phyloP scores from a whole-genome alignment of 169 alveolate genomes.

The Plasmodium blacklocki region DNA sequence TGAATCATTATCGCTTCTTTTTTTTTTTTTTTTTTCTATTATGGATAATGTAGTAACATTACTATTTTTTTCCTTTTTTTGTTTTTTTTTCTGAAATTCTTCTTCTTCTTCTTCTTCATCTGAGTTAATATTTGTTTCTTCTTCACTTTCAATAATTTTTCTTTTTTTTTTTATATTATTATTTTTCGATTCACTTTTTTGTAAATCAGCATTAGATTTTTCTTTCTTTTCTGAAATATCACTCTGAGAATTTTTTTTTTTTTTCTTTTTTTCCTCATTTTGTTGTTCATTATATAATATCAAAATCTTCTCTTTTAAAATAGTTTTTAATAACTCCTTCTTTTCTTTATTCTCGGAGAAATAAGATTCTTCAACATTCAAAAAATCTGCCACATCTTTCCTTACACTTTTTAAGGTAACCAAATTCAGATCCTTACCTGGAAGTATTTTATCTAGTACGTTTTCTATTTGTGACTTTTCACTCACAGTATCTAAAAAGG shows the following conservation, averaged over 20 bases:
- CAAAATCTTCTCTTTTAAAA: constrained; percentile 59
- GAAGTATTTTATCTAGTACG: constrained; percentile 64
- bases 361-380: constrained; percentile 61
- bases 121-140: neutral
- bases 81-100: constrained; percentile 1
- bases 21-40: constrained; percentile 37
- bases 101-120: constrained; percentile 13
- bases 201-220: neutral
- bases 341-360: constrained; percentile 65
- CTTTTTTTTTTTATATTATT: constrained; percentile 6
- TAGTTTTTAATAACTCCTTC: constrained; percentile 46
- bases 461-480: constrained; percentile 48
- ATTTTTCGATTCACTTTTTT: constrained; percentile 8
- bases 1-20: constrained; percentile 9
- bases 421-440: constrained; percentile 45
- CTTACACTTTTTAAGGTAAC: constrained; percentile 69
- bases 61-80: constrained; percentile 30
- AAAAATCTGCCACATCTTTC: constrained; percentile 68
- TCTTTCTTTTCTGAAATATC: neutral
- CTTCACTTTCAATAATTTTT: constrained; percentile 2
- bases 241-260: neutral
- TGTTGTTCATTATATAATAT: constrained; percentile 46
- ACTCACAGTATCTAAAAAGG: neutral
- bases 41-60: constrained; percentile 7
- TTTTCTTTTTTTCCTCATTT: constrained; percentile 19